Conservation (phyloP, 139 green algal genomes). For the Chlamydomonas incerta region DNA sequence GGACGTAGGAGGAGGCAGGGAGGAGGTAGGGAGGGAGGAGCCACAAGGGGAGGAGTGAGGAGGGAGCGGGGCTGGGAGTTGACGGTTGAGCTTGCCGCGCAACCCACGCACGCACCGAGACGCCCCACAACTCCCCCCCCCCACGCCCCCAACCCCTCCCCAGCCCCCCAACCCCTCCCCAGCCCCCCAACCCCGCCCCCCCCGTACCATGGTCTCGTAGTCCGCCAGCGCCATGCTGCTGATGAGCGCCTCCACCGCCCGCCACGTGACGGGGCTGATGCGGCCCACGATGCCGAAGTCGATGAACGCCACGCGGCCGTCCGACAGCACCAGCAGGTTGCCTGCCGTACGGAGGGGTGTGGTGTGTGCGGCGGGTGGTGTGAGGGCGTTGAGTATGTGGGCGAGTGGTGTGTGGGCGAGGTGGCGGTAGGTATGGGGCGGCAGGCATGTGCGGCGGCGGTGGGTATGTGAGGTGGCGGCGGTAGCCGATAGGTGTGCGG, state of each 20-base stretch:
- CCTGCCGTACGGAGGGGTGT: conserved; percentile 58
- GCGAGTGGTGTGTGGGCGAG: not conserved
- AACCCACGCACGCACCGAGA: too few relatives aligned
- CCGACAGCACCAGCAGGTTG: conserved; percentile 93
- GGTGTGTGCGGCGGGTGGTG: not conserved
- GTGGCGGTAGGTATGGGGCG: too few relatives aligned
- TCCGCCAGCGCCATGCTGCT: conserved; percentile 63
- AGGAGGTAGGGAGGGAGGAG: too few relatives aligned
- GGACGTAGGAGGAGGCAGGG: not conserved
- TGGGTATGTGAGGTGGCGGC: too few relatives aligned
- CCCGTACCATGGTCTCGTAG: conserved; percentile 71
- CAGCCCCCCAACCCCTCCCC: not conserved
- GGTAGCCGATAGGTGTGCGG: too few relatives aligned
- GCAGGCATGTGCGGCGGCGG: too few relatives aligned
- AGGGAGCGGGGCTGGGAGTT: too few relatives aligned
- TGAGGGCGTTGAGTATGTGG: not conserved
- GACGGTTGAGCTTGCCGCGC: too few relatives aligned
- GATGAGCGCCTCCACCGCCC: conserved; percentile 83
- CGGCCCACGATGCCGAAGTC: conserved; percentile 97
- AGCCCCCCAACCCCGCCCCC: not conserved
- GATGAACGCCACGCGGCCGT: conserved; percentile 86
- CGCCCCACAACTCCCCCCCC: too few relatives aligned
- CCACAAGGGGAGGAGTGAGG: too few relatives aligned
- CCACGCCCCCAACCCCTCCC: not conserved
- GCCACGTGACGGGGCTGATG: conserved; percentile 71